Percentiles rank a stretch among this genome's conserved stretches.
phyloP scores from a whole-genome alignment of 768 basidiomycete genomes.

The Russula sp. region DNA sequence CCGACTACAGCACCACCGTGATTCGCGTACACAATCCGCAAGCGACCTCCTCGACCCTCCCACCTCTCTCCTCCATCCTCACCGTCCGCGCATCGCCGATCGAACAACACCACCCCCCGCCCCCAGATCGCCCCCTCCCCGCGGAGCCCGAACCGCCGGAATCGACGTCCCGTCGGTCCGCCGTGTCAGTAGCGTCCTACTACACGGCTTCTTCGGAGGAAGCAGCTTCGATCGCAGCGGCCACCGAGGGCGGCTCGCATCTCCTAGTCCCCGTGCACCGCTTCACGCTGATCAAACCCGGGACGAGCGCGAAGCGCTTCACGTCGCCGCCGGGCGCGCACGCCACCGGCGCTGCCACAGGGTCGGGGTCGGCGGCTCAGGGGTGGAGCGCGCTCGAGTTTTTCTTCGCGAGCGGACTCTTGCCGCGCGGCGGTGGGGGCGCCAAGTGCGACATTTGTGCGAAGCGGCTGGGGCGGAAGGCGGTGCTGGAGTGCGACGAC shows the following conservation, averaged over 20 bases:
- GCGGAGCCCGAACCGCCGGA: slow-evolving; percentile 22
- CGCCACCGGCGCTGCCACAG: no score
- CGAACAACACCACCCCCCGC: not conserved
- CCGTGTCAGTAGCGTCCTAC: slow-evolving; percentile 39
- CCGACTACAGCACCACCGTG: slow-evolving; percentile 68
- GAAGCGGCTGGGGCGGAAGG: slow-evolving; percentile 83
- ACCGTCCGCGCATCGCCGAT: slow-evolving; percentile 39
- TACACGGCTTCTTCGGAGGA: slow-evolving; percentile 51
- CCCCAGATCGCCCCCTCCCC: slow-evolving; percentile 12
- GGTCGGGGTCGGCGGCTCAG: not conserved
- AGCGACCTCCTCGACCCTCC: slow-evolving; percentile 27
- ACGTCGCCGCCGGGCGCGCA: slow-evolving; percentile 32
- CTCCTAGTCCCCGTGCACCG: slow-evolving; percentile 63
- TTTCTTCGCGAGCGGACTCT: slow-evolving; percentile 66
- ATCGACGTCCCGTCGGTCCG: slow-evolving; percentile 1
- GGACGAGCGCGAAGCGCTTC: slow-evolving; percentile 43
- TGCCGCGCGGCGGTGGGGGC: slow-evolving; percentile 33
- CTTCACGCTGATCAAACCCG: slow-evolving; percentile 82
- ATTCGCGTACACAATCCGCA: slow-evolving; percentile 45
- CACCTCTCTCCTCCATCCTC: slow-evolving; percentile 41
- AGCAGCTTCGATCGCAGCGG: slow-evolving; percentile 48
- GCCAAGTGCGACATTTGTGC: slow-evolving; percentile 78
- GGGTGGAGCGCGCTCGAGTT: slow-evolving; percentile 77
- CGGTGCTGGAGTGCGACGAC: slow-evolving; percentile 83
- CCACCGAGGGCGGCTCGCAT: slow-evolving; percentile 71